Percentiles rank a stretch among this genome's conserved stretches.
These are phyloP conservation scores for Leccinum boreale DNA, from an alignment of 768 basidiomycete species.

Conservation along the genomic window DNA sequence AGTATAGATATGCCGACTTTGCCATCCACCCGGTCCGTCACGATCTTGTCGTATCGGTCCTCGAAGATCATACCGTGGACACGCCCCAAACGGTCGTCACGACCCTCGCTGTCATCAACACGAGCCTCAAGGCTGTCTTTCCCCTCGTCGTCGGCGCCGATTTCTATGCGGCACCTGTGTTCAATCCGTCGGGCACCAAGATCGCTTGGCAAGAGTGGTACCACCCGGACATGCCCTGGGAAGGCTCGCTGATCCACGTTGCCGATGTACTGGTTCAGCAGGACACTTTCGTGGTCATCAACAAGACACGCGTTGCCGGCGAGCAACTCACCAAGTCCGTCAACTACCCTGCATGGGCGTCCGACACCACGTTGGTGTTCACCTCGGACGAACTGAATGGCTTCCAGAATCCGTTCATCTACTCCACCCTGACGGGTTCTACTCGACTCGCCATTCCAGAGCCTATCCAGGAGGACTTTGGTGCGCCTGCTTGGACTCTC, in stretches of 20 bases:
- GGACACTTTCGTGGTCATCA: constrained; percentile 34
- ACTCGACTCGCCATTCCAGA: constrained; percentile 30
- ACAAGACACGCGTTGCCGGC: constrained; percentile 48
- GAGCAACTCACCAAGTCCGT: constrained; percentile 48
- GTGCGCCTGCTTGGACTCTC: constrained; percentile 53
- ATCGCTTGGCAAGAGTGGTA: constrained; percentile 67
- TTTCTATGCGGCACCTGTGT: constrained; percentile 63
- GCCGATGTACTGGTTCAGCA: constrained; percentile 40
- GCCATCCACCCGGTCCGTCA: constrained; percentile 50
- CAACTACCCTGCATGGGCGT: constrained; percentile 58
- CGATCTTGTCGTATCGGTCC: constrained; percentile 55
- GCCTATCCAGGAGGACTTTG: constrained; percentile 54
- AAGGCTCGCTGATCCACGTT: constrained; percentile 53
- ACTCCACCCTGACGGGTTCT: constrained; percentile 34
- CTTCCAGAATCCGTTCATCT: constrained; percentile 35
- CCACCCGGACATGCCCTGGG: constrained; percentile 70
- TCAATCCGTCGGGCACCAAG: constrained; percentile 56
- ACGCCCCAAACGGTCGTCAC: constrained; percentile 40
- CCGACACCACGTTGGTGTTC: constrained; percentile 55
- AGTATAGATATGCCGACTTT: constrained; percentile 40
- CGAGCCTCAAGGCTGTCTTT: constrained; percentile 39
- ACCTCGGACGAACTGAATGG: constrained; percentile 58
- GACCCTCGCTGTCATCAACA: constrained; percentile 55
- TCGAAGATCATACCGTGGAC: constrained; percentile 66
- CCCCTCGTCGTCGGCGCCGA: constrained; percentile 58